Base-by-base conservation (phyloP, 2,329 filamentous ascomycete species). In the Exophiala sideris region DNA sequence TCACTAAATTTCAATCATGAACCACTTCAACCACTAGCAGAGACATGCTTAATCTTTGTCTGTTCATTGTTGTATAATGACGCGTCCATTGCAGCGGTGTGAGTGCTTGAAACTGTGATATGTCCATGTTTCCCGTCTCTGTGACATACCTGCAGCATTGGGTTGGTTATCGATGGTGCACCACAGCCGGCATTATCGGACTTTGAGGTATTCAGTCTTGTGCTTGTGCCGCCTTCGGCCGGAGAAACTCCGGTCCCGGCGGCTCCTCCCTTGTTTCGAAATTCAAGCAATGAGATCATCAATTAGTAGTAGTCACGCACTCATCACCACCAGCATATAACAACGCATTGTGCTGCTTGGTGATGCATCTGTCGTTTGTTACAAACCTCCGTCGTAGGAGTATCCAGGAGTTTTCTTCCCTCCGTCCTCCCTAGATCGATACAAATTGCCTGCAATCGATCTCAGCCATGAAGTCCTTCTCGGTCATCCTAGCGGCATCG, bases 361-460 rank as follows among this genome's bases (percentile, higher is more conserved):
- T 14, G 21, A 14, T 24, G 21, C 18, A 14, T 24, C 21, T 44
- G 41, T 44, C 10, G n/a, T 8, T 11, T 12, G n/a, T 12, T 44
- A 11, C 3, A 24, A 2, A 20, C 41, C 29, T 24, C 21, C 14
- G 20, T 32, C 41, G n/a, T 24, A 32, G 18, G 20, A 29, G 20
- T 8, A n/a, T 29, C 41, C 40, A 20, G 10, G n/a, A 24, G 10
- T 18, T 12, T 11, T 42, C 1, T 42, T 12, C 18, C 3, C 11
- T 29, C n/a, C 21, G 41, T 9, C 41, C 41, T 44, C 41, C 41
- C 29, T 44, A 34, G 46, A 35, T 40, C 46, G 46, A 40, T 36
- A 38, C 5, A 12, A 5, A 16, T 38, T 16, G 3, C 20, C 14
- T 12, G 2, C 12, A 11, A 24, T 5, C 21, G 41, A 32, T 32